Evolutionary conservation across 768 basidiomycete species (phyloP), one percentile per base, ranked within the genome.

Genomic region (Rhodosporidiobolus sp.): DNA sequence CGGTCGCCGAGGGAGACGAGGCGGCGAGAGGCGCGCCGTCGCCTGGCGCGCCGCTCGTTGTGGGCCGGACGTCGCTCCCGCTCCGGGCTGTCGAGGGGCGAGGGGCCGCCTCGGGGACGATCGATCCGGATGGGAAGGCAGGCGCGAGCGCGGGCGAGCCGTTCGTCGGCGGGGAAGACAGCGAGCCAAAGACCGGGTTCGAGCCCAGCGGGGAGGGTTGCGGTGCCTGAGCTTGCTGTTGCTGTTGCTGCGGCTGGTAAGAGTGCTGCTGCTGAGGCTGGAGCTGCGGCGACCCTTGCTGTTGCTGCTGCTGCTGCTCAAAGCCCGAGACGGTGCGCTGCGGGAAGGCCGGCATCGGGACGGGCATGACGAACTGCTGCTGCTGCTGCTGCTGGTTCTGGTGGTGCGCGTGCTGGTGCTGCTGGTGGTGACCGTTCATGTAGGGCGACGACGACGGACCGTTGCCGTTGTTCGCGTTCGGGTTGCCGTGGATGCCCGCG

Each of bases 401-500:
- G 32, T 64, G 63, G 24, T 45, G 24, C 7, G 12, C 19, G 20
- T 65, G 52, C 35, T 65, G 64, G 2, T 59, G 65, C 46, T 60
- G 59, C 35, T 45, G 43, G 26, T 32, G 56, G 17, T 49, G 56
- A 3, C 45, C 24, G 30, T 49, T 5, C 46, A 24, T 12, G 55
- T 57, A 57, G 14, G 24, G 55, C 2, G 20, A 34, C 32, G 17
- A n/a, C 22, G 52, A 53, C 24, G 50, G 26, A 24, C 46, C 46
- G 46, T 50, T 16, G 10, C 52, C 55, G 55, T 46, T 28, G 56
- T 49, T 28, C n/a, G 48, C 28, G 66, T 49, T 45, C 48, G 54
- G 61, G 48, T 64, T 45, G 45, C 69, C 62, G 53, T 73, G 34
- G 55, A 67, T 24, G 30, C 48, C 56, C 8, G 34, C 46, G 20